These are phyloP conservation scores for Pyrus bretschneideri DNA, from an alignment of 306 rosid species.

Conservation along the genomic window DNA sequence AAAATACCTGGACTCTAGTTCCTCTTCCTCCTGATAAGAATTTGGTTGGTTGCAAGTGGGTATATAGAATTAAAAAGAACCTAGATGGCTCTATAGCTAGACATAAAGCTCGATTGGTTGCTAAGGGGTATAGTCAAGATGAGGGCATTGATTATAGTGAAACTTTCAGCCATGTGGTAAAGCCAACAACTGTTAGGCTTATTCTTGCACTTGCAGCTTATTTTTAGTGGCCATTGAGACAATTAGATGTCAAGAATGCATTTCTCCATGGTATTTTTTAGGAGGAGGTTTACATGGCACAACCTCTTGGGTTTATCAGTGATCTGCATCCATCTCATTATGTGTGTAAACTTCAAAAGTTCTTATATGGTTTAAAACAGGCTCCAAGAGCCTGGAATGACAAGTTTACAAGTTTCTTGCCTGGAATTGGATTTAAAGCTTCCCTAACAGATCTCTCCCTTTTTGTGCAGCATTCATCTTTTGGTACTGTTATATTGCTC, in stretches of 20 bases:
- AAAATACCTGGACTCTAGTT: too few species aligned
- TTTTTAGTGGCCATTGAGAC: not conserved
- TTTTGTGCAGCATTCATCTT: not conserved
- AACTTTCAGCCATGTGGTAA: not conserved
- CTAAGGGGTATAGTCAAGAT: too few species aligned
- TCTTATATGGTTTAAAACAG: not conserved
- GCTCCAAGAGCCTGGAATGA: not conserved
- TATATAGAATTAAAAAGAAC: too few species aligned
- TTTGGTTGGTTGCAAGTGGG: too few species aligned
- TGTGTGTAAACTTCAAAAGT: not conserved
- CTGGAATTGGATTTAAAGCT: fast-evolving
- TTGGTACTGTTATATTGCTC: not conserved
- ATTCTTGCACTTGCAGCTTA: not conserved
- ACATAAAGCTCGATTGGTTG: too few species aligned
- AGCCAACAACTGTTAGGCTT: not conserved
- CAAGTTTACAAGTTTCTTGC: not conserved
- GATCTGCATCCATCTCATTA: not conserved
- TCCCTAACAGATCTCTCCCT: not conserved
- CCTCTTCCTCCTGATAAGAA: too few species aligned
- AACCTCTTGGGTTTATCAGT: not conserved
- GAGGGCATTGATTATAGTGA: too few species aligned
- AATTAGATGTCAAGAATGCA: not conserved
- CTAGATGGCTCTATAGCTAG: too few species aligned
- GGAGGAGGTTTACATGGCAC: not conserved
- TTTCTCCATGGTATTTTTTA: not conserved